Evolutionary conservation across 495 filamentous ascomycete genomes (phyloP), one percentile per base, ranked within the genome.

Genomic region (Penicillium parvum): DNA sequence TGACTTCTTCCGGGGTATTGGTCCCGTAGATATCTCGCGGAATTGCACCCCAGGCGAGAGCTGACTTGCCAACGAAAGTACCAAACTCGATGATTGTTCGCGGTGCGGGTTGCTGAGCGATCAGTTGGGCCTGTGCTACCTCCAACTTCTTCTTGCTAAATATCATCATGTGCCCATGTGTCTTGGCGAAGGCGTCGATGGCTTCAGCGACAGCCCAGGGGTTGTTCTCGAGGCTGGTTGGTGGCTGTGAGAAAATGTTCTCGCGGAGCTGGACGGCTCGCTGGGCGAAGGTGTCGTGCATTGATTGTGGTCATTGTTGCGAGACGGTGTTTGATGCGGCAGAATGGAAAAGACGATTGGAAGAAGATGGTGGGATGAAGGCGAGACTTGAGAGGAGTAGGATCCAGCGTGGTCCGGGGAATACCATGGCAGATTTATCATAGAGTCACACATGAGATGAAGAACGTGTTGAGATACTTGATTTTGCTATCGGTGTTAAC

Each of bases 31-130:
- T 50, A 27, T 60, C 60, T 7, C 47, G 56, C n/a, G 65, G 42
- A 16, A 59, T 58, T 27, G 53, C 59, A 18, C 50, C 60, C 50
- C 61, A 63, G 1, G 51, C 50, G 6, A 67, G 36, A 3, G 61
- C 64, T 0, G 64, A 63, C 32, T 53, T 53, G 23, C 61, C 61
- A 7, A 65, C 48, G 29, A 61, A 65, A 4, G 58, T 58, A n/a
- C 61, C 64, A 27, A 65, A 58, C 33, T 67, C 61, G 12, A 67
- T 26, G 9, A 67, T 32, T 0, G 49, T 56, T 6, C 45, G 50
- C 3, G 64, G 64, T 1, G 43, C 29, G 4, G 53, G 46, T 2
- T 47, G 18, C 39, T 57, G 54, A 6, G 39, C 36, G 7, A 34
- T 11, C 4, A 61, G 32, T 10, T 46, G 43, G 4, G 43, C 30